Evolutionary conservation across 495 filamentous ascomycete species (phyloP), one percentile per base, ranked within the genome.

Genomic region (Lasiosphaeria miniovina): DNA sequence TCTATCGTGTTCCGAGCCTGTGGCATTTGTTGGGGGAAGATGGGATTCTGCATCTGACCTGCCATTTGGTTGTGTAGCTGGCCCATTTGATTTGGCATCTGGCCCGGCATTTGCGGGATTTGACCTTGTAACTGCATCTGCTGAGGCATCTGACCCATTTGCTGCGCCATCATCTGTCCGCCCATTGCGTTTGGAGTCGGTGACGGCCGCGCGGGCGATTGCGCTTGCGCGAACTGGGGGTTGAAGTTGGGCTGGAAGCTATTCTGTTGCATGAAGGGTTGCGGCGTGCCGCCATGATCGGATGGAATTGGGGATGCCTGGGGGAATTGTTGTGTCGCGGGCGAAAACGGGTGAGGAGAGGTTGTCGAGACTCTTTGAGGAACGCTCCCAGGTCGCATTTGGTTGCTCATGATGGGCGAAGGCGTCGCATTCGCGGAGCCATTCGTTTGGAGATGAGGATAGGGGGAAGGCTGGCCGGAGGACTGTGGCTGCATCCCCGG

Each of bases 341-440:
- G 90, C 1, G 91, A 92, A 74, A 95, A 96, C 0, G 91, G 92
- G 69, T 90, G 91, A 4, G 93, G 93, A 14, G 93, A 97, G 36
- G 90, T 86, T 33, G 94, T 96, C 60, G 90, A 86, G 72, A 96
- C 88, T 57, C 91, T 78, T 74, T 93, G 90, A 12, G 88, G 89
- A 40, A 86, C 83, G 65, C 77, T 83, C 9, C 81, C 80, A 24
- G 82, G 80, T 55, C 82, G 81, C 65, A 83, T 73, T 72, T 94
- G 91, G 72, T 93, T 91, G 49, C 80, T 80, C 79, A 91, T 82
- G 66, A 90, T 82, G 50, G 93, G 93, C 3, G 93, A 97, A 46
- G 91, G 93, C 17, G 90, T 93, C 54, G 91, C 86, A 70, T 88
- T 93, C 46, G 86, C 80, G 10, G 92, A 88, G 36, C 86, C 86